A percentile compares a stretch with the other conserved stretches of the same genome.
Evolutionary conservation across 208 protist genomes (phyloP).

Genomic region (Trypanosoma congolense): DNA sequence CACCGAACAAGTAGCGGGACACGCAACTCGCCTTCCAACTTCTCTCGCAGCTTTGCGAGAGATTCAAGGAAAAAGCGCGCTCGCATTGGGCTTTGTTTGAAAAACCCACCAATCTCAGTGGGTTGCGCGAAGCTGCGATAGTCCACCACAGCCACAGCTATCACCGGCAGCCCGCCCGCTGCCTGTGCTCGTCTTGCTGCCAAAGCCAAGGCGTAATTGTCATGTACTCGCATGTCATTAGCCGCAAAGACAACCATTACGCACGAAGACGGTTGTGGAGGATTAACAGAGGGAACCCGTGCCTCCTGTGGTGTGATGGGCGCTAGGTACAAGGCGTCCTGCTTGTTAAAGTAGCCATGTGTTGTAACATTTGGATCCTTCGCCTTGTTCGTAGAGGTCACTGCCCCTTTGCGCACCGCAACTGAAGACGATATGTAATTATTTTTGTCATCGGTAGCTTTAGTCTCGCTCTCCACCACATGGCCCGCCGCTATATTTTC

Average conservation of each 20-base stretch:
- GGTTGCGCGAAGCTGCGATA: conserved; percentile 85
- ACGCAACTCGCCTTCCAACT: conserved; percentile 40
- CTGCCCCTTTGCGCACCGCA: neutral
- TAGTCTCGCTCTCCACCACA: neutral
- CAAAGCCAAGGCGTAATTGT: conserved; percentile 80
- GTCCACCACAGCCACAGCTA: conserved; percentile 76
- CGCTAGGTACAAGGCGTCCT: conserved; percentile 63
- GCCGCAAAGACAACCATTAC: conserved; percentile 72
- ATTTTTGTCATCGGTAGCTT: too few relatives aligned
- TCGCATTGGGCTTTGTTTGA: conserved; percentile 72
- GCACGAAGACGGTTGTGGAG: conserved; percentile 21
- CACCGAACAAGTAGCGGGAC: conserved; percentile 78
- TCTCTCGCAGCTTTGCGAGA: conserved; percentile 53
- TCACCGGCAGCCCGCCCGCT: conserved; percentile 38
- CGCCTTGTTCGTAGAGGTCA: neutral
- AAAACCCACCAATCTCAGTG: conserved; percentile 75
- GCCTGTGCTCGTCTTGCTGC: conserved; percentile 49
- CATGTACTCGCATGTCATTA: conserved; percentile 84
- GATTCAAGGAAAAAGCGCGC: conserved; percentile 74
- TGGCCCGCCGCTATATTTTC: neutral
- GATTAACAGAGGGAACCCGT: conserved; percentile 16
- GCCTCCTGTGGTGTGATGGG: conserved; percentile 34
- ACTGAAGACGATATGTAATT: too few relatives aligned
- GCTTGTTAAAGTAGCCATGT: conserved; percentile 28
- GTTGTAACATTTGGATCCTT: neutral